Conservation (phyloP, 148 eudicot species). For the Silene latifolia region DNA sequence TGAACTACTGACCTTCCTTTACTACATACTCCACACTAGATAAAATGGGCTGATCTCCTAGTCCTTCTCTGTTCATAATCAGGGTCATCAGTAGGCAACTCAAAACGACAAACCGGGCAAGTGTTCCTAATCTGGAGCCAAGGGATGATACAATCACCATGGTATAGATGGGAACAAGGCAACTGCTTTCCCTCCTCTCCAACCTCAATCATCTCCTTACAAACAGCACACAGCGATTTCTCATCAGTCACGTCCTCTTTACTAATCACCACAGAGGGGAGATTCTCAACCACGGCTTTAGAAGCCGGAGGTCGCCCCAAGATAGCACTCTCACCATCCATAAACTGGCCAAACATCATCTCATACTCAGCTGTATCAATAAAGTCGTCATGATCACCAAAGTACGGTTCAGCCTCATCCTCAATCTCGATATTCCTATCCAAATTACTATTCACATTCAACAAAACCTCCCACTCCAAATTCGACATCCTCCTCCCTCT, state of each 20-base stretch:
- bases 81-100: constrained; percentile 68
- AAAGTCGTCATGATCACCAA: constrained; percentile 35
- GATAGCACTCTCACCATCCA: constrained; percentile 33
- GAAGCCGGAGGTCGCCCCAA: constrained; percentile 57
- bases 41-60: constrained; percentile 32
- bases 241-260: constrained; percentile 38
- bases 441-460: constrained; percentile 26
- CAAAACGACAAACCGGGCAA: constrained; percentile 69
- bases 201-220: constrained; percentile 51
- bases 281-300: constrained; percentile 35
- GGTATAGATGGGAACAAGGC: constrained; percentile 65
- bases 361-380: constrained; percentile 40
- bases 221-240: constrained; percentile 56
- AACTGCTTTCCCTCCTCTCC: constrained; percentile 52
- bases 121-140: constrained; percentile 73
- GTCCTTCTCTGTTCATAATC: constrained; percentile 57
- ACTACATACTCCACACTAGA: constrained; percentile 11
- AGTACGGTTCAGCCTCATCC: constrained; percentile 13
- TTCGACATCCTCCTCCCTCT: constrained; percentile 27
- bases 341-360: constrained; percentile 56
- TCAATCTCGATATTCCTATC: constrained; percentile 27
- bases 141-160: constrained; percentile 66
- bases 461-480: constrained; percentile 47
- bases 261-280: constrained; percentile 35
- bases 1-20: constrained; percentile 10